These are phyloP conservation scores for Talaromyces albobiverticillius DNA, from an alignment of 2,329 filamentous ascomycete species.

Conservation along the genomic window DNA sequence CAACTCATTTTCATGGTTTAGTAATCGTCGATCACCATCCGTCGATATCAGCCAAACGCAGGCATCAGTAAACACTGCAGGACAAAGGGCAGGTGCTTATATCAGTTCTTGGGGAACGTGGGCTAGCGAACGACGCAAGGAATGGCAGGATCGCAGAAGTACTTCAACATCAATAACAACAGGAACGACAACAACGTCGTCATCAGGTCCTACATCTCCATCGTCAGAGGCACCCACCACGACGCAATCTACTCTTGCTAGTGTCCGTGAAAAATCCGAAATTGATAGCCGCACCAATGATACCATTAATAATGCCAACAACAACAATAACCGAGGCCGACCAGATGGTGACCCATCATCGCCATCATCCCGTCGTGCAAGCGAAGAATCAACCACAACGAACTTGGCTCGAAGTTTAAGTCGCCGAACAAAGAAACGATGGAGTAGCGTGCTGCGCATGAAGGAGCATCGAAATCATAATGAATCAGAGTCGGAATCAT, in stretches of 20 bases:
- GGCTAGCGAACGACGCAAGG: slow-evolving; percentile 51
- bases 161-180: slow-evolving; percentile 18
- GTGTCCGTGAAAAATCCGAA: slow-evolving; percentile 11
- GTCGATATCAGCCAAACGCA: slow-evolving; percentile 55
- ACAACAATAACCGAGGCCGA: neutral
- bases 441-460: slow-evolving; percentile 13
- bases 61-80: slow-evolving; percentile 52
- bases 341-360: neutral
- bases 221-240: slow-evolving; percentile 2
- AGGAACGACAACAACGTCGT: neutral
- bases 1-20: slow-evolving; percentile 25
- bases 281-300: neutral
- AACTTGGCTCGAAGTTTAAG: slow-evolving; percentile 8
- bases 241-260: slow-evolving; percentile 3
- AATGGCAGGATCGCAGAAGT: slow-evolving; percentile 42
- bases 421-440: slow-evolving; percentile 12
- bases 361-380: neutral
- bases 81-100: slow-evolving; percentile 59
- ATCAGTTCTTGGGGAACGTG: slow-evolving; percentile 62
- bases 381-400: slow-evolving; percentile 5
- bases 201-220: neutral
- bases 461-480: slow-evolving; percentile 4
- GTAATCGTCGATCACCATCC: slow-evolving; percentile 29
- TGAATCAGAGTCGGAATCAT: slow-evolving; percentile 11
- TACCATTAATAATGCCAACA: neutral